Percentiles rank a stretch among this genome's conserved stretches.
These are phyloP conservation scores for Malania oleifera DNA, from an alignment of 164 flowering plant genomes.

Conservation along the genomic window DNA sequence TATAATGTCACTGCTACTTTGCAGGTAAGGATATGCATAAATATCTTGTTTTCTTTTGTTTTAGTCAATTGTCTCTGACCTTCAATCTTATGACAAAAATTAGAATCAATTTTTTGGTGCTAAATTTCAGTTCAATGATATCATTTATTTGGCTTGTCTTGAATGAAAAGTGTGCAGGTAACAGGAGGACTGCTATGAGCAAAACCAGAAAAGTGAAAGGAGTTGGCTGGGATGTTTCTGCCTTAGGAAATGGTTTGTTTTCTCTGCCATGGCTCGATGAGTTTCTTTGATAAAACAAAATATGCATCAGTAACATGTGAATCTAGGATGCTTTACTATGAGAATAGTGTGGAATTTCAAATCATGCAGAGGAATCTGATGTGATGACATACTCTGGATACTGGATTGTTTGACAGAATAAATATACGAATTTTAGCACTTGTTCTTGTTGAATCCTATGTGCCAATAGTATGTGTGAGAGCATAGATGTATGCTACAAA, in stretches of 20 bases:
- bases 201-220: constrained; percentile 70
- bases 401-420: no score
- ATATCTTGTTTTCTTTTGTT: background rate
- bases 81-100: background rate
- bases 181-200: constrained; percentile 99
- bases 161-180: constrained; percentile 86
- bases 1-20: constrained; percentile 80
- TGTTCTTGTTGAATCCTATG: no score
- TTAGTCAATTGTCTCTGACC: background rate
- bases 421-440: no score
- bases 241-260: constrained; percentile 83
- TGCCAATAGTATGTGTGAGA: no score
- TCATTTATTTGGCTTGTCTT: constrained; percentile 1
- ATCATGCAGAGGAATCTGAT: no score
- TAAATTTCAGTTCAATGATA: background rate
- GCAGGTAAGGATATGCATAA: constrained; percentile 42
- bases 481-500: no score
- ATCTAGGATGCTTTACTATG: background rate
- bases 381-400: no score
- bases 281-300: no score
- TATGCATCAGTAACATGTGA: no score
- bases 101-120: background rate
- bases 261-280: background rate
- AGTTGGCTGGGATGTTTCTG: constrained; percentile 97
- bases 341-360: background rate